phyloP scores from a whole-genome alignment of 305 asterid species.

The Coffea humblotiana region DNA sequence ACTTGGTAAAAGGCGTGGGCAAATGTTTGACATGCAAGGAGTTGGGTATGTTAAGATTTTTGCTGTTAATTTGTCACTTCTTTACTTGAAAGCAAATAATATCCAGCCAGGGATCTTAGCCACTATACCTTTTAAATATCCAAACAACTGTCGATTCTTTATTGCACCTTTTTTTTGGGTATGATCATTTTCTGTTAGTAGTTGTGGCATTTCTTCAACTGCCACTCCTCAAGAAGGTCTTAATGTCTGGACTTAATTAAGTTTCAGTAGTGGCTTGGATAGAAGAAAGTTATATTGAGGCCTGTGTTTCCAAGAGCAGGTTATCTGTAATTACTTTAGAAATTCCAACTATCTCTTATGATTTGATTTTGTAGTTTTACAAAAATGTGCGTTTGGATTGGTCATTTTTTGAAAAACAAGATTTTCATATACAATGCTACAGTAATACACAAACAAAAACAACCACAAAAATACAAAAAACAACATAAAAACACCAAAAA shows the following conservation, averaged over 20 bases:
- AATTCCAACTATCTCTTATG: not conserved
- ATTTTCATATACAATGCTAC: too few relatives aligned
- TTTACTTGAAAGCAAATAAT: not conserved
- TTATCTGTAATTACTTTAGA: not conserved
- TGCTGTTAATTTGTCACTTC: not conserved
- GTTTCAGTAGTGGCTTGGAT: not conserved
- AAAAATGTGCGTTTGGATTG: too few relatives aligned
- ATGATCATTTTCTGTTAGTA: not conserved
- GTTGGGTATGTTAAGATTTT: conserved; percentile 55
- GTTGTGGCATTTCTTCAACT: not conserved
- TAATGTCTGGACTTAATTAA: not conserved
- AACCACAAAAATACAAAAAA: too few relatives aligned
- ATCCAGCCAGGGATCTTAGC: not conserved
- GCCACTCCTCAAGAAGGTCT: not conserved
- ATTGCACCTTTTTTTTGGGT: not conserved
- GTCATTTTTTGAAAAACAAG: too few relatives aligned
- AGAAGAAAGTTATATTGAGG: not conserved
- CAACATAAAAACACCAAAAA: too few relatives aligned
- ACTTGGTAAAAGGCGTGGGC: conserved; percentile 98
- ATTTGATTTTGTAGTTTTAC: not conserved
- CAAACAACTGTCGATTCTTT: not conserved
- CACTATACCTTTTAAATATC: too few relatives aligned
- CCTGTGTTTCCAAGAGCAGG: not conserved
- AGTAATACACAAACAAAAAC: too few relatives aligned
- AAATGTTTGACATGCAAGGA: conserved; percentile 93